These are phyloP conservation scores for Danielia reshetovae DNA, from an alignment of 805 yeast genomes.

Conservation along the genomic window DNA sequence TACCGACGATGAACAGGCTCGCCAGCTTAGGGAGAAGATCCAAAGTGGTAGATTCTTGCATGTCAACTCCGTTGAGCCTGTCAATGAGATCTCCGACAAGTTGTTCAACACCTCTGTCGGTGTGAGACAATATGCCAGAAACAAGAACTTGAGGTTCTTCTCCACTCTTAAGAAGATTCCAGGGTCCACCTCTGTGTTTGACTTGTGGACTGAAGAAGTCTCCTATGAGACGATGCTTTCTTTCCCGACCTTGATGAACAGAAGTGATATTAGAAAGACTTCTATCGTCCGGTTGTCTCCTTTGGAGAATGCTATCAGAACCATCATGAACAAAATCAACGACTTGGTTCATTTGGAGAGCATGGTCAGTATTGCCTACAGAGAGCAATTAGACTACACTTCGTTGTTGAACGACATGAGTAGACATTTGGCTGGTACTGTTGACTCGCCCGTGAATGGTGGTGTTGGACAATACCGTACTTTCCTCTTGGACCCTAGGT, in stretches of 20 bases:
- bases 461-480: constrained; percentile 82
- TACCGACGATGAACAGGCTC: constrained; percentile 55
- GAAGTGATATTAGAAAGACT: constrained; percentile 62
- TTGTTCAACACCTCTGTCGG: constrained; percentile 50
- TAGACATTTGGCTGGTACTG: constrained; percentile 75
- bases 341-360: constrained; percentile 69
- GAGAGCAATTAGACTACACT: constrained; percentile 46
- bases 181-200: constrained; percentile 65
- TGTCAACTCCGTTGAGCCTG: constrained; percentile 70
- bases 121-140: constrained; percentile 69
- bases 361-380: constrained; percentile 48
- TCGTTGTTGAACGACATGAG: constrained; percentile 61
- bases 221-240: constrained; percentile 69
- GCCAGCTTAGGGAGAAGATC: constrained; percentile 42
- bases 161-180: constrained; percentile 68
- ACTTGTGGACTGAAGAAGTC: constrained; percentile 86
- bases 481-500: constrained; percentile 48
- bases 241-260: constrained; percentile 85
- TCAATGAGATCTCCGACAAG: constrained; percentile 46
- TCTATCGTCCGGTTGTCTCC: constrained; percentile 66
- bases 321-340: constrained; percentile 62
- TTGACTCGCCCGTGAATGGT: constrained; percentile 90
- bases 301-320: constrained; percentile 71
- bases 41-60: constrained; percentile 72
- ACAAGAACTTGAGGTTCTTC: constrained; percentile 68